phyloP scores from a whole-genome alignment of 352 stramenopile species.

The Plasmopara viticola region DNA sequence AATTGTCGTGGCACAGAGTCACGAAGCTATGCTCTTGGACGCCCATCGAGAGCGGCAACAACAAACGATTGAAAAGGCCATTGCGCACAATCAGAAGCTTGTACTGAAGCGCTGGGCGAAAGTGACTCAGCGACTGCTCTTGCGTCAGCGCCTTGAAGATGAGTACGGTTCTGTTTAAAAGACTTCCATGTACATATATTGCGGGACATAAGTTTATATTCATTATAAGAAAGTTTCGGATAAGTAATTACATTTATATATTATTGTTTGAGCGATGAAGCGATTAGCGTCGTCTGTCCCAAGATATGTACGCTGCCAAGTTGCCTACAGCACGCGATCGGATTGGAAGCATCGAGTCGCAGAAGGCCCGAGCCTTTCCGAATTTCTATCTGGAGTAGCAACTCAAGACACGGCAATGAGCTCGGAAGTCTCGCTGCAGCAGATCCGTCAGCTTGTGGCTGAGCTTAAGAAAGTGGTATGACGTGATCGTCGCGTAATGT shows the following conservation, averaged over 20 bases:
- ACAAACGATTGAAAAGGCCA: slow-evolving; percentile 60
- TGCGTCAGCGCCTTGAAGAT: slow-evolving; percentile 66
- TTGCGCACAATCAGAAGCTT: slow-evolving; percentile 53
- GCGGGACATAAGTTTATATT: too few species aligned
- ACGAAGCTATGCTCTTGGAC: slow-evolving; percentile 51
- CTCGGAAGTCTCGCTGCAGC: slow-evolving; percentile 25
- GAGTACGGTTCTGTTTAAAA: slow-evolving; percentile 51
- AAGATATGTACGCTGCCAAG: too few species aligned
- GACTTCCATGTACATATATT: not conserved
- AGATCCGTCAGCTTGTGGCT: slow-evolving; percentile 36
- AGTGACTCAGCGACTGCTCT: slow-evolving; percentile 56
- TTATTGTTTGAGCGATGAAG: too few species aligned
- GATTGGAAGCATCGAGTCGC: slow-evolving; percentile 33
- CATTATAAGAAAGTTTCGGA: too few species aligned
- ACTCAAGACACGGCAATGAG: slow-evolving; percentile 1
- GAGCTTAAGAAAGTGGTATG: slow-evolving; percentile 30
- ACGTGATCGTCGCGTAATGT: not conserved
- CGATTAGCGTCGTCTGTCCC: too few species aligned
- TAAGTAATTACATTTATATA: too few species aligned
- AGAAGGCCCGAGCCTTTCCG: slow-evolving; percentile 26
- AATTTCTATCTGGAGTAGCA: slow-evolving; percentile 23
- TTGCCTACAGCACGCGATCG: slow-evolving; percentile 5
- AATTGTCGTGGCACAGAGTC: slow-evolving; percentile 49
- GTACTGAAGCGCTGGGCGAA: slow-evolving; percentile 57
- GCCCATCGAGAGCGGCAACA: slow-evolving; percentile 65